Conservation (phyloP, 192 early-diverging fungal species). For the Piromyces sp. region DNA sequence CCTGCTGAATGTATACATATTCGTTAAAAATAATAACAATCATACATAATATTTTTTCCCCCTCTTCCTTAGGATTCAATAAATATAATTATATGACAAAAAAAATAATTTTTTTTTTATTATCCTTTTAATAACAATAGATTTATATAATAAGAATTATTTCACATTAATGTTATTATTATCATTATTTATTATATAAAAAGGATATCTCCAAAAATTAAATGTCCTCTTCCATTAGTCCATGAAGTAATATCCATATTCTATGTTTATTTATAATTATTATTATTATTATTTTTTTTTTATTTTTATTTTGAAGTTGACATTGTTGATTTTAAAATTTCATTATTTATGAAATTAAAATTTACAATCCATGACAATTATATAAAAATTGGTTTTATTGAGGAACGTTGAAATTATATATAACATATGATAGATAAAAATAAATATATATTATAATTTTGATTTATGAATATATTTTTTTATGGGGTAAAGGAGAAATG, state of each 20-base stretch:
- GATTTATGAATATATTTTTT: too few species aligned
- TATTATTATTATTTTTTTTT: conserved; percentile 8
- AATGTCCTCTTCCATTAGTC: background rate
- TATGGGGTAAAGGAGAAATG: too few species aligned
- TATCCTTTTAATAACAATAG: too few species aligned
- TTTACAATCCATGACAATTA: background rate
- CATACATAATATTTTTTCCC: too few species aligned
- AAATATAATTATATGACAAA: too few species aligned
- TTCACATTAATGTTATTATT: too few species aligned
- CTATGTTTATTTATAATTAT: conserved; percentile 5
- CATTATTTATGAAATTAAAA: conserved; percentile 24
- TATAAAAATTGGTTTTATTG: background rate
- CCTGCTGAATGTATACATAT: conserved; percentile 20
- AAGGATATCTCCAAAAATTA: background rate
- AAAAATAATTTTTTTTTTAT: too few species aligned
- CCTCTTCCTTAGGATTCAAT: too few species aligned
- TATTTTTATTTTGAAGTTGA: conserved; percentile 15
- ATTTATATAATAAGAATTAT: too few species aligned
- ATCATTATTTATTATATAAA: background rate
- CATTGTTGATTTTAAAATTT: too few species aligned
- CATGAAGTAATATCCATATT: background rate
- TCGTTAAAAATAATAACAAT: conserved; percentile 11
- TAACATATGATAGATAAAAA: too few species aligned
- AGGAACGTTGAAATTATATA: background rate
- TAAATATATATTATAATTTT: too few species aligned